Base-by-base conservation (phyloP, 139 green algal species). In the Chlamydomonas sphaeroides region DNA sequence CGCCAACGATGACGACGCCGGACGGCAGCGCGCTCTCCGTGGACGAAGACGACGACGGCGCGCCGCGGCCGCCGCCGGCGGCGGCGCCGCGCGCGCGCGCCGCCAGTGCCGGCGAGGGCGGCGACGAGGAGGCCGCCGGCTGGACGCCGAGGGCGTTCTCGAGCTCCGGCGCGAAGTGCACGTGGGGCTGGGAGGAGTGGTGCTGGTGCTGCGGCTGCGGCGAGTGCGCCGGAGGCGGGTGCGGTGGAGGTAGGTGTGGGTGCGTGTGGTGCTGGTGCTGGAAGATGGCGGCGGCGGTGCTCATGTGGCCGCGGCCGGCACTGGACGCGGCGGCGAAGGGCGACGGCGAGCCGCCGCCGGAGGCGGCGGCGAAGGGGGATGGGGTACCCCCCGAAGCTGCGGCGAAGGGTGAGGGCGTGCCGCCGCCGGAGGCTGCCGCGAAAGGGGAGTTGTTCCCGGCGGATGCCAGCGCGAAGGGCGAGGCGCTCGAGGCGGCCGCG, bases 81-180 rank as follows among this genome's bases (percentile, higher is more conserved):
- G 56, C 21, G 6, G 3, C n/a, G 15, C 5, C 25, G 10, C 7
- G 63, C 33, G 33, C 33, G 10, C 7, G 63, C 33, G 33, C 33
- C 11, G 33, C 65, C 33, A 45, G 5, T 11, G 30, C 28, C 14
- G 72, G 72, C 1, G 49, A 80, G 53, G 72, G 56, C 33, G 68
- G 41, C 14, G 68, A 75, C 48, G 69, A 80, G 53, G 23, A 53
- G 32, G 72, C 57, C 35, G 68, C 68, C 28, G 35, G 10, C 71
- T 49, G 23, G 4, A 56, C 39, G 26, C 53, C 67, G 15, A 36
- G 2, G 56, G 48, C 57, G 14, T n/a, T n/a, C n/a, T n/a, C n/a
- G n/a, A n/a, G n/a, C n/a, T n/a, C n/a, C n/a, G 53, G 26, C 26
- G 72, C 53, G 18, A 80, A 68, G 57, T 80, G 72, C 39, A 80